These are phyloP conservation scores for Paspalum vaginatum DNA, from an alignment of 176 grass and related monocot species.

Conservation along the genomic window DNA sequence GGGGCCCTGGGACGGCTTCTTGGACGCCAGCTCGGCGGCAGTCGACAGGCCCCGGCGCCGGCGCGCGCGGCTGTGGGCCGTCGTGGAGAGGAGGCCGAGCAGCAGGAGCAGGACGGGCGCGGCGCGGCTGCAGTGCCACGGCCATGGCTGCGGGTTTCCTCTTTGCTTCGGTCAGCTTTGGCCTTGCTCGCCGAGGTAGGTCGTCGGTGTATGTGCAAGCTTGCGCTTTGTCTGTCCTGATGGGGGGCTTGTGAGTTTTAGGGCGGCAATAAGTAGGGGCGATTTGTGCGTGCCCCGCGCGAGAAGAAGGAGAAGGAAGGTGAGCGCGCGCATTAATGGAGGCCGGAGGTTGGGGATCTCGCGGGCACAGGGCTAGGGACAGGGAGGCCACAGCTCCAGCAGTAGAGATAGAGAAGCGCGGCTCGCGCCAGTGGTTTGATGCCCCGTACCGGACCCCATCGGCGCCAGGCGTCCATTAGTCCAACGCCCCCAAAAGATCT, in stretches of 20 bases:
- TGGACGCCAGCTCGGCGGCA: constrained; percentile 3
- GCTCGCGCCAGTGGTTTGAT: constrained; percentile 20
- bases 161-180: background rate
- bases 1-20: background rate
- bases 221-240: background rate
- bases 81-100: background rate
- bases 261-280: background rate
- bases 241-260: background rate
- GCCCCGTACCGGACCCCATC: background rate
- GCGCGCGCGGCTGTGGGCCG: constrained; percentile 21
- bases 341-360: constrained; percentile 38
- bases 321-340: constrained; percentile 32
- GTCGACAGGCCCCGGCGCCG: background rate
- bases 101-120: constrained; percentile 40
- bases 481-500: background rate
- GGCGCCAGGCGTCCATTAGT: background rate
- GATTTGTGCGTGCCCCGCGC: background rate
- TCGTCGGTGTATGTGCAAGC: background rate
- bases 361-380: background rate
- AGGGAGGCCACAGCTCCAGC: background rate
- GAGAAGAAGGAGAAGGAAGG: background rate
- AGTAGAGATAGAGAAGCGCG: background rate
- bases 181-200: background rate
- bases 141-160: background rate
- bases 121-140: background rate